Base-by-base conservation (phyloP, 2,329 filamentous ascomycete genomes). In the Fusarium nodosum region DNA sequence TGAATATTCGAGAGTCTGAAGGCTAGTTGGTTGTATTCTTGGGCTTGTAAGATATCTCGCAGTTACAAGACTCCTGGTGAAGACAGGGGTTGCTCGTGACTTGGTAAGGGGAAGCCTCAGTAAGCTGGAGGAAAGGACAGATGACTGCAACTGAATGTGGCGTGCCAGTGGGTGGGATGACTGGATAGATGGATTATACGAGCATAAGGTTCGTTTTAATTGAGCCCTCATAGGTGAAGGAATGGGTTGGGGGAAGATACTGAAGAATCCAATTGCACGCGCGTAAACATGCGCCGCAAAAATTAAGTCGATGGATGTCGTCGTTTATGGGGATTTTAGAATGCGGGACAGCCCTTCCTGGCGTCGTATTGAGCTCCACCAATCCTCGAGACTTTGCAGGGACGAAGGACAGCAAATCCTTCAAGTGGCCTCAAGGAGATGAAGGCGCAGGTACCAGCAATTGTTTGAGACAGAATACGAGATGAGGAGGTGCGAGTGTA, bases 191-290 rank as follows among this genome's bases (percentile, higher is more conserved):
- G 53, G 50, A 34, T 55, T 68, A 65, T 56, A 46, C 65, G 61
- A 53, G 52, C 57, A 70, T 54, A 65, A 11, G 28, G 59, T 51
- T 45, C 60, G 66, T 54, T 57, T 57, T 53, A 72, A 47, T 62
- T 69, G 73, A 30, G 59, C 42, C 53, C 68, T 74, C 73, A 75
- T 75, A 72, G 51, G 63, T 72, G 46, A 71, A 58, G 33, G 46
- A 36, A 42, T 39, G 24, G 18, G 33, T 31, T 41, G 51, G 57
- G 55, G 20, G 53, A 57, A 38, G 38, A 54, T 64, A 54, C 44
- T 36, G 51, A 59, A 60, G 48, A 59, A 24, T 52, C 48, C 12
- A 52, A 41, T 44, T 60, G 63, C 62, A 54, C 45, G 66, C 58
- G 70, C 60, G 72, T 63, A 54, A 69, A 46, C 39, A 56, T 63